These are phyloP conservation scores for Lepiota brunneoincarnata DNA, from an alignment of 768 basidiomycete genomes.

Conservation along the genomic window DNA sequence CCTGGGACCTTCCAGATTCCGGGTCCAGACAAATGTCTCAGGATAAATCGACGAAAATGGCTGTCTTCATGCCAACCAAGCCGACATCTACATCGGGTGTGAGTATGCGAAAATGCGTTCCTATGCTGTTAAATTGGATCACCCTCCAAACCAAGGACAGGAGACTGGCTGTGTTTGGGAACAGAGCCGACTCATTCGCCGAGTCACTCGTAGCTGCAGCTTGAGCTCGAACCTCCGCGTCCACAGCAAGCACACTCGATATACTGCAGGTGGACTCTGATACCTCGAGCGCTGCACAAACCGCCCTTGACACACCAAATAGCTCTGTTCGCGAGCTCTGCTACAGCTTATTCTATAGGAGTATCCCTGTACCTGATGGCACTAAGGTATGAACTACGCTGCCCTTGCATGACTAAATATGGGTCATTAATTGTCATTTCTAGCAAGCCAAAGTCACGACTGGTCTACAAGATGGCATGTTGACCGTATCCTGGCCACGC, in stretches of 20 bases:
- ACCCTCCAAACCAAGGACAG: conserved; percentile 30
- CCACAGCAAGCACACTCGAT: conserved; percentile 11
- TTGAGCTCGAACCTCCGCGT: background rate
- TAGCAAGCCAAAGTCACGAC: conserved; percentile 37
- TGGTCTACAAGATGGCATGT: conserved; percentile 35
- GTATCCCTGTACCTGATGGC: conserved; percentile 33
- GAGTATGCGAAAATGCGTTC: no score
- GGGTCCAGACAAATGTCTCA: no score
- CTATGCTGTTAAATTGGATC: no score
- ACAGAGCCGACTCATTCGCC: conserved; percentile 23
- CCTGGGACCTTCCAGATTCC: no score
- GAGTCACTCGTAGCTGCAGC: conserved; percentile 7
- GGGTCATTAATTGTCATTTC: conserved; percentile 22
- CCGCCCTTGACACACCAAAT: background rate
- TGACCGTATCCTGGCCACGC: conserved; percentile 41
- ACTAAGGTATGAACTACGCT: conserved; percentile 30
- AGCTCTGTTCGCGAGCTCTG: conserved; percentile 36
- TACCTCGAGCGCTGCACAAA: background rate
- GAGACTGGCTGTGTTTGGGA: conserved; percentile 32
- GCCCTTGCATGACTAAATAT: conserved; percentile 10
- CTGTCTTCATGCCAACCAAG: no score
- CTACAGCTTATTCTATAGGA: conserved; percentile 40
- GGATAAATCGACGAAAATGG: no score
- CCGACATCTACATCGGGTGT: no score
- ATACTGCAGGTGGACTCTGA: conserved; percentile 10